Base-by-base conservation (phyloP, 805 yeast species). In the Suhomyces faveliae region DNA sequence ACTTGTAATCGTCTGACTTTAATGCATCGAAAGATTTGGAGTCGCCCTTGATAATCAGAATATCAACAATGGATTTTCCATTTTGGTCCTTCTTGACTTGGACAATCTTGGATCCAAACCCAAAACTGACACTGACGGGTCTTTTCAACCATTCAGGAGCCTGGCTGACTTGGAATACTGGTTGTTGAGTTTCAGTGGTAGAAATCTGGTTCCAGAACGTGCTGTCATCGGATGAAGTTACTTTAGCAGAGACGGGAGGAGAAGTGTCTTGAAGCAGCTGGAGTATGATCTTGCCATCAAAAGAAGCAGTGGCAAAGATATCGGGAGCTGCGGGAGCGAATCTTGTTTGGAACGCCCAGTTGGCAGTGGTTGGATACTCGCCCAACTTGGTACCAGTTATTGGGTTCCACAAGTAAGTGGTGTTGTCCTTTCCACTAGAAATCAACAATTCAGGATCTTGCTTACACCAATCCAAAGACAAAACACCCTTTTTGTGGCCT, bases 311-410 rank as follows among this genome's bases (percentile, higher is more conserved):
- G 4, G 96, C 96, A 72, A 94, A 87, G 43, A 89, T 68, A 52
- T 92, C 97, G 2, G 99, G 99, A 23, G 87, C 80, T 20, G 75
- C 66, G 37, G 96, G 96, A 50, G 96, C 95, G 73, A 91, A 94
- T 57, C 79, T 79, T 10, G 96, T 80, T 68, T 89, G 83, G 71
- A 90, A 94, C 11, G 88, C 84, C 99, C 99, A 94, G 67, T 89
- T 91, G 30, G 95, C 87, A 29, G 95, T 80, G 10, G 95, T 80
- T 46, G 98, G 97, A 65, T 88, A 94, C 61, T 89, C 87, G 4
- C 94, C 96, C 53, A 92, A 70, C 59, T 81, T 78, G 48, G 72
- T 73, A 41, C 91, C 95, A 17, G 78, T 68, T 46, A 80, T 70
- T 22, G 97, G 97, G 66, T 94, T 89, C 99, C 99, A 94, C 57